phyloP scores from a whole-genome alignment of 495 filamentous ascomycete species.

The Astrothelium subdiscretum region DNA sequence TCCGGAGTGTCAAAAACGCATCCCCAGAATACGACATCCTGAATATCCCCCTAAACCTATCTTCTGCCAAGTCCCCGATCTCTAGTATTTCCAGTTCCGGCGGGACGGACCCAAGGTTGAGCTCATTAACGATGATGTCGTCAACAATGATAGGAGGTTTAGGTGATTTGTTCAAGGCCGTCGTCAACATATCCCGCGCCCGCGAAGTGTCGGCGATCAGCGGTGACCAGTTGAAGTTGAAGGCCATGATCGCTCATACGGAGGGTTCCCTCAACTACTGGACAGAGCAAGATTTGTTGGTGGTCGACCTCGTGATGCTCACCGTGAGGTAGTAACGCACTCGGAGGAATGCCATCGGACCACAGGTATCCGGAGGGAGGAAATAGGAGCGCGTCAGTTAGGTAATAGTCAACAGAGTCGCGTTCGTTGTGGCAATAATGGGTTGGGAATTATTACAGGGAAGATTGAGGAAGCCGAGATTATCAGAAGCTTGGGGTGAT shows the following conservation, averaged over 20 bases:
- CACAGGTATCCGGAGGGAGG: background rate
- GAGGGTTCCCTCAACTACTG: background rate
- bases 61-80: slow-evolving; percentile 92
- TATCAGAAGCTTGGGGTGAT: background rate
- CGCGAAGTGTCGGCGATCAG: slow-evolving; percentile 85
- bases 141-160: slow-evolving; percentile 99
- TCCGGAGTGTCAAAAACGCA: slow-evolving; percentile 86
- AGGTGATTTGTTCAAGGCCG: slow-evolving; percentile 92
- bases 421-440: background rate
- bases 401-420: background rate
- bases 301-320: background rate
- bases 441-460: background rate
- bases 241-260: slow-evolving; percentile 58
- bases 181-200: slow-evolving; percentile 86
- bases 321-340: background rate
- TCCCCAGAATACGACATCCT: slow-evolving; percentile 97
- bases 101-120: slow-evolving; percentile 86
- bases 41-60: slow-evolving; percentile 95
- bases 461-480: background rate
- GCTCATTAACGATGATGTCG: slow-evolving; percentile 95
- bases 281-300: background rate
- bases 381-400: background rate
- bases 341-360: background rate
- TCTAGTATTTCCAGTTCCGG: slow-evolving; percentile 93
- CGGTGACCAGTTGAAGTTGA: slow-evolving; percentile 99